Base-by-base conservation (phyloP, 164 flowering plant species). In the Houttuynia cordata region DNA sequence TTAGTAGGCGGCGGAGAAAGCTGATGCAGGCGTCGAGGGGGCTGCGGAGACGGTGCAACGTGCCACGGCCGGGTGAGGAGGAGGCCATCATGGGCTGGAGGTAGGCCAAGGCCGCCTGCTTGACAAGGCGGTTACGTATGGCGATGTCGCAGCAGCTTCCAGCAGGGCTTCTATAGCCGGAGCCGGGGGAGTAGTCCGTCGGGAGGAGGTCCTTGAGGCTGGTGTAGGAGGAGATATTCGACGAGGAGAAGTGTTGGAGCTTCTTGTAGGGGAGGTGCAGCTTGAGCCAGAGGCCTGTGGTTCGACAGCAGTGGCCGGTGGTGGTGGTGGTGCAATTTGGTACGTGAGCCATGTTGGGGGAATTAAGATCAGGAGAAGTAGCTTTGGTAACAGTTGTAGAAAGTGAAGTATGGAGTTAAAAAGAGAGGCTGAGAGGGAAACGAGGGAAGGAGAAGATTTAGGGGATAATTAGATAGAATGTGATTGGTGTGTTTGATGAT, bases 91-190 rank as follows among this genome's bases (percentile, higher is more conserved):
- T 83, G 25, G 97, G 97, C 79, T 81, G 93, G 56, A 91, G 84
- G 70, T 91, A 91, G 15, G 97, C 94, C 91, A 88, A 86, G 24
- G 97, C 97, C 1, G 97, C 97, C 62, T 85, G 94, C 71, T 91
- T 86, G 9, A 91, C 94, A 10, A 91, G 84, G 42, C 82, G 88
- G 74, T 88, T 86, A 22, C 83, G 79, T 65, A 88, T 91, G 20
- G 87, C 76, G 68, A 91, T 86, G 64, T 79, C 86, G 65, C 66
- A 67, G 45, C 76, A 67, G 58, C 78, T 64, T 40, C 18, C 51
- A 20, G 61, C 56, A 39, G 62, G 58, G 37, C 56, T 62, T 58
- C 40, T 56, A 7, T 3, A 14, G 78, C 66, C 9, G 85, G 81
- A 12, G 75, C 60, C 54, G 75, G 61, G 62, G 61, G 37, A 30